phyloP scores from a whole-genome alignment of 306 rosid species.

The Cucurbita pepo region DNA sequence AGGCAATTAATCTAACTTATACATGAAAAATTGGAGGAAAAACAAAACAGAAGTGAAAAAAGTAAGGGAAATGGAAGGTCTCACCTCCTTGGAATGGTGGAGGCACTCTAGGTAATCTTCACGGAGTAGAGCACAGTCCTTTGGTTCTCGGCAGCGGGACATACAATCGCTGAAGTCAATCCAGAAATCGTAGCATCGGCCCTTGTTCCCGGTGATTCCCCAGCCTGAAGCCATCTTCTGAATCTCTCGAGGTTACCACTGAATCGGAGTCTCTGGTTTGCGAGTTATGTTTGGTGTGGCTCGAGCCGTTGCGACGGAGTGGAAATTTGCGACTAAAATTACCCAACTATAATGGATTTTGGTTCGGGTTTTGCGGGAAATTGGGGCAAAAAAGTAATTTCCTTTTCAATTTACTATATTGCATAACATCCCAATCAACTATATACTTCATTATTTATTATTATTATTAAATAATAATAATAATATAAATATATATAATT shows the following conservation, averaged over 20 bases:
- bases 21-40: not conserved
- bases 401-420: not conserved
- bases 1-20: not conserved
- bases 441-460: too few relatives aligned
- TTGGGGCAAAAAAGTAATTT: not conserved
- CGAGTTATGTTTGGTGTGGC: constrained; percentile 2
- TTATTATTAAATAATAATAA: too few relatives aligned
- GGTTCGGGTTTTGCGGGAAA: not conserved
- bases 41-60: not conserved
- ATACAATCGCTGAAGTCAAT: constrained; percentile 92
- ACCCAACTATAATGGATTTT: not conserved
- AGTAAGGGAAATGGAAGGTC: not conserved
- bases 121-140: constrained; percentile 81
- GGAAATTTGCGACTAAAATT: not conserved
- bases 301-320: not conserved
- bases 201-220: constrained; percentile 95
- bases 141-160: constrained; percentile 94
- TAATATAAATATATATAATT: too few relatives aligned
- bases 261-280: not conserved
- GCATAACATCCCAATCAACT: too few relatives aligned
- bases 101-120: constrained; percentile 97
- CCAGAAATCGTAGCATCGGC: constrained; percentile 99
- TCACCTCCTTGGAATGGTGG: constrained; percentile 96
- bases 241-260: not conserved
- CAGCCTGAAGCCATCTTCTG: constrained; percentile 80